Evolutionary conservation across 2,329 filamentous ascomycete genomes (phyloP).

Genomic region (Sarocladium kiliense): DNA sequence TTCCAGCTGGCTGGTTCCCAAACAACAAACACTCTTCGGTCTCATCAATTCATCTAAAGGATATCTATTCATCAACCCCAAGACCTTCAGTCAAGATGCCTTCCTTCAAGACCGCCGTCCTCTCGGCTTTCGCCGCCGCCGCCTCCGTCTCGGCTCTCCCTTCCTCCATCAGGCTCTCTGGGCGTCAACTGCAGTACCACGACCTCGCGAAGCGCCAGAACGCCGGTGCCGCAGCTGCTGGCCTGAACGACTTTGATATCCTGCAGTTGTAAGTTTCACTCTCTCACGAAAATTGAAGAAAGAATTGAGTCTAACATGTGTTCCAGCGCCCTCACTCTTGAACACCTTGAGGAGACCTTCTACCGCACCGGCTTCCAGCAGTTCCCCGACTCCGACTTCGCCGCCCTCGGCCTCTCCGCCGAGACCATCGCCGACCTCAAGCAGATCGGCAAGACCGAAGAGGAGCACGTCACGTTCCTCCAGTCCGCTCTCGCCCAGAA

Average conservation of each 20-base stretch:
- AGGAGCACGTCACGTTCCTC: slow-evolving; percentile 33
- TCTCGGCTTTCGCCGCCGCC: slow-evolving; percentile 40
- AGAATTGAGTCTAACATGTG: no score
- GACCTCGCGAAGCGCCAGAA: slow-evolving; percentile 45
- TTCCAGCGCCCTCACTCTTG: slow-evolving; percentile 57
- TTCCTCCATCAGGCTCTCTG: slow-evolving; percentile 35
- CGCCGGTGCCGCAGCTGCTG: slow-evolving; percentile 38
- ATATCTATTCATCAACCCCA: not conserved
- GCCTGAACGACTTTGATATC: slow-evolving; percentile 49
- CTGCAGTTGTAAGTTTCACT: slow-evolving; percentile 49
- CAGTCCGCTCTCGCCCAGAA: slow-evolving; percentile 55
- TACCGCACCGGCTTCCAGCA: slow-evolving; percentile 66
- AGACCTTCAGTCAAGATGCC: slow-evolving; percentile 23
- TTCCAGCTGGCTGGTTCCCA: slow-evolving; percentile 10
- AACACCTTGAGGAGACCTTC: slow-evolving; percentile 69
- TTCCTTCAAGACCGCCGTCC: slow-evolving; percentile 33
- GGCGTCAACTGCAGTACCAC: slow-evolving; percentile 40
- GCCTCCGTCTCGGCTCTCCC: slow-evolving; percentile 39
- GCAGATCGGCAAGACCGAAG: slow-evolving; percentile 58
- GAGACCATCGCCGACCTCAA: slow-evolving; percentile 44
- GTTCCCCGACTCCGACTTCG: slow-evolving; percentile 61
- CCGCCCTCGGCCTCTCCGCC: slow-evolving; percentile 34
- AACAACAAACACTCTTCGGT: slow-evolving; percentile 6
- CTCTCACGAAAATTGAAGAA: no score
- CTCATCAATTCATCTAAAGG: not conserved